Percentiles rank a stretch among this genome's conserved stretches.
Conservation (phyloP, 768 basidiomycete species). For the Boletales sp. region DNA sequence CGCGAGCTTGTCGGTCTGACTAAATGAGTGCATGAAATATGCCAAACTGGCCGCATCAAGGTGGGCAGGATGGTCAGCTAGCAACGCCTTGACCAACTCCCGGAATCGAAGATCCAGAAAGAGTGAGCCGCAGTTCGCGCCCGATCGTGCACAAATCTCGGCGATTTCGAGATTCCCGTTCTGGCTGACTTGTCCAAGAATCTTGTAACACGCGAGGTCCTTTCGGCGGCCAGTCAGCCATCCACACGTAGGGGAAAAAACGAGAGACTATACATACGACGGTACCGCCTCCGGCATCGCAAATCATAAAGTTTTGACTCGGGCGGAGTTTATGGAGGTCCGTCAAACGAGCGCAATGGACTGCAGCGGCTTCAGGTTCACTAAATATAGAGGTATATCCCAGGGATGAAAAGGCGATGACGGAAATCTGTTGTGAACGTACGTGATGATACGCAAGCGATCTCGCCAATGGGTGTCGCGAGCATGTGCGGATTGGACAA, state of each 20-base stretch:
- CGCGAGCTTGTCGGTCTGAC: constrained; percentile 81
- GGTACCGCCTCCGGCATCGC: constrained; percentile 86
- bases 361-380: constrained; percentile 83
- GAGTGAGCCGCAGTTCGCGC: constrained; percentile 82
- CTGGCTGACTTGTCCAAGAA: constrained; percentile 75
- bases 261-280: constrained; percentile 41
- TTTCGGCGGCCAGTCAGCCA: constrained; percentile 12
- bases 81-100: constrained; percentile 71
- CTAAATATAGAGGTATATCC: constrained; percentile 28
- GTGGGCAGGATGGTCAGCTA: constrained; percentile 83
- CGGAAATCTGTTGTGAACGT: constrained; percentile 10
- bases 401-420: background rate
- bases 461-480: constrained; percentile 77
- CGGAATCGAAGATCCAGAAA: constrained; percentile 87
- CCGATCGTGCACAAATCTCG: constrained; percentile 84
- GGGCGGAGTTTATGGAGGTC: constrained; percentile 75
- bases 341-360: constrained; percentile 81
- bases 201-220: constrained; percentile 62
- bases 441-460: constrained; percentile 80
- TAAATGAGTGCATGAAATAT: constrained; percentile 87
- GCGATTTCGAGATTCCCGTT: constrained; percentile 84
- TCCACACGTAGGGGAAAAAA: background rate
- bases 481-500: constrained; percentile 68
- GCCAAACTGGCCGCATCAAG: constrained; percentile 78
- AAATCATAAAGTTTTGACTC: constrained; percentile 87